Evolutionary conservation across 306 rosid species (phyloP), one percentile per base, ranked within the genome.

Genomic region (Castanospermum australe): DNA sequence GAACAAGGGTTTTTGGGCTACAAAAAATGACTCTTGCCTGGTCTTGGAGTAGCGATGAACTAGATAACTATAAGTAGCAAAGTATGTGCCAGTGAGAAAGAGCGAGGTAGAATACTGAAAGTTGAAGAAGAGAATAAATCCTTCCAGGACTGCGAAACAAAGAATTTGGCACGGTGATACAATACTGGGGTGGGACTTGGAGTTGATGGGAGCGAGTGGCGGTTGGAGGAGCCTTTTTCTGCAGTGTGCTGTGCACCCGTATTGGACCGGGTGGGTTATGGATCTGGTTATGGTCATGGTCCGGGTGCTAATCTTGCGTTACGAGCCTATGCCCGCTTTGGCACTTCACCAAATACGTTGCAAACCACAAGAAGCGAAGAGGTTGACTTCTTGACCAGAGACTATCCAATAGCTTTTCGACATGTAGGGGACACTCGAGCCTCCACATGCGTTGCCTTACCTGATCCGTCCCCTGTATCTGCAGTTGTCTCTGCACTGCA

Each of bases 81-180:
- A 22, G 9, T 24, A 15, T 4, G 24, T 5, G 57, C 91, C 88
- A 76, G 78, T 73, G 5, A 57, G 42, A 63, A 24, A 21, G 45
- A 30, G 28, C 30, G 81, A 45, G 41, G 57, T 59, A 32, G 74
- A 38, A 81, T 57, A 36, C n/a, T 18, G 80, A 65, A 51, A 32
- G 22, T 60, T 71, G 86, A 73, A 83, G 64, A 35, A 77, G 7
- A 12, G 75, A 82, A 69, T 78, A 70, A 66, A 90, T 83, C 77
- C 87, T 73, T 4, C 66, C 71, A 60, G 81, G 76, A 65, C 79
- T 51, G 10, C 78, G 67, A 79, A 81, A 72, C 86, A 73, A 38
- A 28, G 80, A 48, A 50, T 55, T 87, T 0, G 91, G 89, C 93
- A 89, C 87, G 55, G 66, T 6, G n/a, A n/a, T n/a, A n/a, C n/a